Conservation (phyloP, 768 basidiomycete species). For the Lanmaoa pseudosensibilis region DNA sequence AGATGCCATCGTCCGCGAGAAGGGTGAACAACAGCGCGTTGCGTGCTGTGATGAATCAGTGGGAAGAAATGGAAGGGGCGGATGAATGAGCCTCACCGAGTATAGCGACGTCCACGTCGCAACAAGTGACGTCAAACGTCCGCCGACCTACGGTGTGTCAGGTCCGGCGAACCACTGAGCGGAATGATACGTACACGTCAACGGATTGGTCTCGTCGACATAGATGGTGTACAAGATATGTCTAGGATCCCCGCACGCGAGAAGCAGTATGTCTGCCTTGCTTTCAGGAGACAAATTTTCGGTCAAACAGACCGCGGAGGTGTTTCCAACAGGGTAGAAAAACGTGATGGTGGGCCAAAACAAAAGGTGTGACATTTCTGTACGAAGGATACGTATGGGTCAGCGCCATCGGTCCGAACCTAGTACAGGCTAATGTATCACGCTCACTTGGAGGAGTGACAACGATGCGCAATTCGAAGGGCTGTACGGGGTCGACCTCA, state of each 20-base stretch:
- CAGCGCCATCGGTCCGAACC: not conserved
- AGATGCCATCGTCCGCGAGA: conserved; percentile 20
- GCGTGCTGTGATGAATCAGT: conserved; percentile 21
- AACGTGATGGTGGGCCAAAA: conserved; percentile 29
- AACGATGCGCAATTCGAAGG: not conserved
- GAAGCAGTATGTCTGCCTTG: conserved; percentile 40
- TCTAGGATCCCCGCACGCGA: conserved; percentile 58
- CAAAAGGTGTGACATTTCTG: conserved; percentile 19
- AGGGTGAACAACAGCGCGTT: conserved; percentile 28
- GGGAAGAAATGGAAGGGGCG: not conserved
- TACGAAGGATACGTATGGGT: not conserved
- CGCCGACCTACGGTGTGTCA: conserved; percentile 14
- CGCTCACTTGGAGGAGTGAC: not conserved
- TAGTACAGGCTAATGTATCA: not conserved
- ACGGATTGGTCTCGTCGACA: conserved; percentile 8
- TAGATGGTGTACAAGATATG: conserved; percentile 51
- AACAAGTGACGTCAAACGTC: conserved; percentile 30
- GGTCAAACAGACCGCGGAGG: conserved; percentile 50
- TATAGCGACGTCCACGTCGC: conserved; percentile 29
- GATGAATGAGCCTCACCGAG: conserved; percentile 18
- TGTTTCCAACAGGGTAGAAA: conserved; percentile 63
- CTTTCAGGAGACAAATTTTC: conserved; percentile 46
- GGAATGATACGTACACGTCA: conserved; percentile 4
- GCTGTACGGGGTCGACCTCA: not conserved
- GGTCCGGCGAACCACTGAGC: not conserved